phyloP scores from a whole-genome alignment of 345 rosid species.

The Brassica juncea region DNA sequence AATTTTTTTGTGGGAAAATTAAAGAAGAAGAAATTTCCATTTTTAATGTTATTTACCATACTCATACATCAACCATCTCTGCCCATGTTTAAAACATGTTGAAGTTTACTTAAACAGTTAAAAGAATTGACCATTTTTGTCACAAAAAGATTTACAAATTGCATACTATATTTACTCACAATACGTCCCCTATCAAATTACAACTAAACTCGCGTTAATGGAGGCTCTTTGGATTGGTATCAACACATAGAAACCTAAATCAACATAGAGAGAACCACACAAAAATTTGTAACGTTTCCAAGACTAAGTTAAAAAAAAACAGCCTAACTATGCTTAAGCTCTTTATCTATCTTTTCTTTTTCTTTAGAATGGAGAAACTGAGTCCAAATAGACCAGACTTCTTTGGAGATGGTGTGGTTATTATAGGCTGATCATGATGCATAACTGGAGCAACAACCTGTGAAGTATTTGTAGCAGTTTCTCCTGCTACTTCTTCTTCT shows the following conservation, averaged over 20 bases:
- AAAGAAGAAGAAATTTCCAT: too few species aligned
- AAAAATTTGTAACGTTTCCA: background rate
- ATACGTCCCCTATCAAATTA: slow-evolving; percentile 3
- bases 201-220: slow-evolving; percentile 9
- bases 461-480: background rate
- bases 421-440: background rate
- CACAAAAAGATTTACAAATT: background rate
- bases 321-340: background rate
- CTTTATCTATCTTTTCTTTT: slow-evolving; percentile 45
- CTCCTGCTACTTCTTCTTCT: slow-evolving; percentile 28
- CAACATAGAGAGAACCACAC: slow-evolving; percentile 14
- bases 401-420: slow-evolving; percentile 41
- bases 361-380: slow-evolving; percentile 34
- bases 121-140: background rate
- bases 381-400: slow-evolving; percentile 42
- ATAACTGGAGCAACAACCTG: slow-evolving; percentile 22
- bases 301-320: slow-evolving; percentile 14
- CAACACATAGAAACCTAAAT: slow-evolving; percentile 22
- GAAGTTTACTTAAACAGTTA: background rate
- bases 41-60: too few species aligned
- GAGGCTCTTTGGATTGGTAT: slow-evolving; percentile 4
- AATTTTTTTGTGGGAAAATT: too few species aligned
- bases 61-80: too few species aligned
- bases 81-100: too few species aligned
- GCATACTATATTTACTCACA: background rate